Base-by-base conservation (phyloP, 345 rosid species). In the Aegle marmelos region DNA sequence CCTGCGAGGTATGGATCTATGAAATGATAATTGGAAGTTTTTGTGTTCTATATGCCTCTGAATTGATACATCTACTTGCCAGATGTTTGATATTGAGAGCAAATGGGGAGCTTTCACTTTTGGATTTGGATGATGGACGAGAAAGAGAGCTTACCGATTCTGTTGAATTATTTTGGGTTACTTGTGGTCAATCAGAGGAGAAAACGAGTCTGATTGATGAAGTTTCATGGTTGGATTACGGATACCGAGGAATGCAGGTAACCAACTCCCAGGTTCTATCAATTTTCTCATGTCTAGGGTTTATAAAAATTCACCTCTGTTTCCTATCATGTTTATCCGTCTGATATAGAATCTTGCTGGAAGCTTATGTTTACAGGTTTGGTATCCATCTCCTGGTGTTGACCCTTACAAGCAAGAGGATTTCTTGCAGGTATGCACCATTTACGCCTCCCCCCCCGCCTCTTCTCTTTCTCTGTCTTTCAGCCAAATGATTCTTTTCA, bases 201-300 rank as follows among this genome's bases (percentile, higher is more conserved):
- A 92, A 91, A 78, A 86, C 89, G 75, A 96, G 90, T 87, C 85
- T 96, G 68, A 89, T 96, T 33, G 99, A 94, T 84, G 99, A 94
- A 76, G 97, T 96, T 39, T 94, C 99, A 70, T 96, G 99, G 99
- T 86, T 96, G 81, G 99, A 94, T 86, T 96, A 96, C 62, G 97
- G 99, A 28, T 90, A 92, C 78, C 88, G 97, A 82, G 99, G 98
- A 86, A 96, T 96, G 99, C 99, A 96, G 95, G 99, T 93, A 87
- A 89, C 62, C 79, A 33, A 74, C 60, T 56, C 45, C 78, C 45
- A 66, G 64, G 67, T 45, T 76, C 73, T 70, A 10, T 70, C 28
- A 28, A 76, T 59, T 62, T 22, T 70, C 45, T 67, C 39, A 73
- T 21, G 77, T 34, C 31, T 9, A 67, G 37, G 31, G 37, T n/a